These are phyloP conservation scores for Boletus subparvulus DNA, from an alignment of 768 basidiomycete genomes.

Conservation along the genomic window DNA sequence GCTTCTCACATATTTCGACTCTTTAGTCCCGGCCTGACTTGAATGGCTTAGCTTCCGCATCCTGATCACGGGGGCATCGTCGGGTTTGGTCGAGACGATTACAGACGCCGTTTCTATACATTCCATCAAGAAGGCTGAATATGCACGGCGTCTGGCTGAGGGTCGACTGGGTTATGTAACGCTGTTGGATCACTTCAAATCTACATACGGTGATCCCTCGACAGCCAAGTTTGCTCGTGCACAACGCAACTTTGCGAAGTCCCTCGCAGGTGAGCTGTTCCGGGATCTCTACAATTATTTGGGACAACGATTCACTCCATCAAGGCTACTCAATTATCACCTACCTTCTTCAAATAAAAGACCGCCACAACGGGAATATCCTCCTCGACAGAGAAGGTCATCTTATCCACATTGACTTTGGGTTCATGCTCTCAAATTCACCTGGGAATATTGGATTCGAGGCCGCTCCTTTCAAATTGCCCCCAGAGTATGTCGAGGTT, in stretches of 20 bases:
- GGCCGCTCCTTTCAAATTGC: conserved; percentile 98
- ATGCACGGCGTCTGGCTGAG: conserved; percentile 81
- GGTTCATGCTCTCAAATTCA: conserved; percentile 95
- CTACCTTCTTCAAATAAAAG: conserved; percentile 97
- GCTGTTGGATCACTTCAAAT: conserved; percentile 87
- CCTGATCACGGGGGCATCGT: conserved; percentile 87
- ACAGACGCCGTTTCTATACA: conserved; percentile 98
- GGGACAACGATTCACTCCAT: background rate
- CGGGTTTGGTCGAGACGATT: conserved; percentile 96
- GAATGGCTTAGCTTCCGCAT: conserved; percentile 77
- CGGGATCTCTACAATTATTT: background rate
- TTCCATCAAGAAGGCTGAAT: conserved; percentile 98
- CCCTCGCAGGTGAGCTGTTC: conserved; percentile 63
- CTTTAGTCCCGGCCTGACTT: background rate
- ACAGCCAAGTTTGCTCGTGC: conserved; percentile 88
- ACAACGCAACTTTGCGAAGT: conserved; percentile 92
- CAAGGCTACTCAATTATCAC: conserved; percentile 91
- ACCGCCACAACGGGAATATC: conserved; percentile 98
- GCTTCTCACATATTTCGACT: conserved; percentile 21
- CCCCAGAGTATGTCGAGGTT: conserved; percentile 93
- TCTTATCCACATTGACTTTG: conserved; percentile 96
- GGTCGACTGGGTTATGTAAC: conserved; percentile 86
- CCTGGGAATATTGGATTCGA: conserved; percentile 98
- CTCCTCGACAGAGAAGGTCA: conserved; percentile 94
- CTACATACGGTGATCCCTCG: conserved; percentile 85